Percentiles rank a stretch among this genome's conserved stretches.
Conservation (phyloP, 352 stramenopile genomes). For the Phytopythium oedochilum region DNA sequence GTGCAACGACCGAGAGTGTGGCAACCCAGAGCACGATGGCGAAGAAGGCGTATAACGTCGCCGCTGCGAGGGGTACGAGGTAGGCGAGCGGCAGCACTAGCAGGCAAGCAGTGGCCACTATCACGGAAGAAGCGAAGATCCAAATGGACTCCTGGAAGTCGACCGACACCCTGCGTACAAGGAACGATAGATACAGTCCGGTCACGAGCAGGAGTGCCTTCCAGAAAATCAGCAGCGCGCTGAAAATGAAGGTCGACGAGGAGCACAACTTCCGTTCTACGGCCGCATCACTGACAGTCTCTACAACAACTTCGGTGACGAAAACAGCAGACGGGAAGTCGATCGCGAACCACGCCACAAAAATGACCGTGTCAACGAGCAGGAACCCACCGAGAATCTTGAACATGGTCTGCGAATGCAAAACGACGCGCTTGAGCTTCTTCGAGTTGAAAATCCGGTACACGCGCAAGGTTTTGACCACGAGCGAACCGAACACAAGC, state of each 20-base stretch:
- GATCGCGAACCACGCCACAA: constrained; percentile 5
- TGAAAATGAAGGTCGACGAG: constrained; percentile 19
- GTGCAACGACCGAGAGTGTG: constrained; percentile 2
- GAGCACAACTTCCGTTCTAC: too few relatives aligned
- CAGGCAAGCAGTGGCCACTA: constrained; percentile 14
- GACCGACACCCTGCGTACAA: constrained; percentile 19
- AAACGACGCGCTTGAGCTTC: constrained; percentile 11
- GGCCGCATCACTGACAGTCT: constrained; percentile 6
- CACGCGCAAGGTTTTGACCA: constrained; percentile 23
- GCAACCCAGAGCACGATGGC: constrained; percentile 1
- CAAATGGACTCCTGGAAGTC: constrained; percentile 30
- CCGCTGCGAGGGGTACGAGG: constrained; percentile 12
- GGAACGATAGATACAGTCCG: constrained; percentile 20
- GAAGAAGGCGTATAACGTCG: constrained; percentile 14
- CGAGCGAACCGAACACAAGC: constrained; percentile 14
- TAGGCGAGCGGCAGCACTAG: constrained; percentile 21
- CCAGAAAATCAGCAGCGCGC: constrained; percentile 15
- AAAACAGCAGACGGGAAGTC: constrained; percentile 10
- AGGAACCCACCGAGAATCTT: constrained; percentile 9
- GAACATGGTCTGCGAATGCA: constrained; percentile 11
- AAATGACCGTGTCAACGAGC: constrained; percentile 7
- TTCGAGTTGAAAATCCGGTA: constrained; percentile 18
- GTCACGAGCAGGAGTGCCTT: constrained; percentile 18
- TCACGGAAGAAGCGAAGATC: constrained; percentile 19
- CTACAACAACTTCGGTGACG: background rate